phyloP scores from a whole-genome alignment of 768 basidiomycete genomes.

The Trametes gibbosa region DNA sequence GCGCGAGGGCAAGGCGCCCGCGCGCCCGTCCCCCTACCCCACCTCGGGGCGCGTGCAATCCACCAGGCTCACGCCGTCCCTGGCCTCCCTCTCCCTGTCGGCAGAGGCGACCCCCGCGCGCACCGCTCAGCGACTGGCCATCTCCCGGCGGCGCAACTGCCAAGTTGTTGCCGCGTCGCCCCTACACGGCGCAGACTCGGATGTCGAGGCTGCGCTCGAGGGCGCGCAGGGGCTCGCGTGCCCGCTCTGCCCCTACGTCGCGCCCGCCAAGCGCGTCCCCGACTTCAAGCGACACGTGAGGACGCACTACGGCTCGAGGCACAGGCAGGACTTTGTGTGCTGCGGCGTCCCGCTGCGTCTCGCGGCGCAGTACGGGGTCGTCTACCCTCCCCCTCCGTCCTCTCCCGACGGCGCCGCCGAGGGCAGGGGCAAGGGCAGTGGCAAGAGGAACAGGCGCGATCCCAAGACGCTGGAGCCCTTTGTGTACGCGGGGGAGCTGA shows the following conservation, averaged over 20 bases:
- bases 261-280: constrained; percentile 13
- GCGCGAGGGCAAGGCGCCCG: neutral
- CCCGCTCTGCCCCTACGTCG: constrained; percentile 18
- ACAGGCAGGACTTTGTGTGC: constrained; percentile 14
- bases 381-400: neutral
- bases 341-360: constrained; percentile 17
- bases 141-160: no score
- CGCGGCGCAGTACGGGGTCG: constrained; percentile 3
- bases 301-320: constrained; percentile 11
- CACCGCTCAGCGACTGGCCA: no score
- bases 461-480: neutral
- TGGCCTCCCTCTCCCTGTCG: no score
- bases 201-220: neutral
- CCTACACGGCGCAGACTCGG: neutral
- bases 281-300: constrained; percentile 24
- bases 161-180: neutral
- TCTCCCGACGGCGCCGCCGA: neutral
- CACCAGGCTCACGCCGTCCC: no score
- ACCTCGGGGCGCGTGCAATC: neutral
- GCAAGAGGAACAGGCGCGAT: neutral
- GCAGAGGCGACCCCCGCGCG: no score
- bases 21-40: neutral
- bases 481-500: constrained; percentile 13
- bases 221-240: neutral
- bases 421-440: neutral